Conservation (phyloP, 192 early-diverging fungal species). For the Backusella circina region DNA sequence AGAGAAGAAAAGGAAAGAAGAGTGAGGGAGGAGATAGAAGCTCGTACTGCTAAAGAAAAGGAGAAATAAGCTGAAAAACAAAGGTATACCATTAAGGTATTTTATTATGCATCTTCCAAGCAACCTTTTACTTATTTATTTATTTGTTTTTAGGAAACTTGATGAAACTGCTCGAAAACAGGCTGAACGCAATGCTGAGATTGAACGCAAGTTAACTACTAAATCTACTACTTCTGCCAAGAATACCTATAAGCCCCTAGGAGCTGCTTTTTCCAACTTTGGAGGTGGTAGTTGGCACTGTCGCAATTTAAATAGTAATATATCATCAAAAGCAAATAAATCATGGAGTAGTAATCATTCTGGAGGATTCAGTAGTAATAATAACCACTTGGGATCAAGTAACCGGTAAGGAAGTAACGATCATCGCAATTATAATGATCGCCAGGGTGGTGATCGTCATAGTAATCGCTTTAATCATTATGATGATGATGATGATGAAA, state of each 20-base stretch:
- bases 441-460: neutral
- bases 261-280: neutral
- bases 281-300: neutral
- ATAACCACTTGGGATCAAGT: neutral
- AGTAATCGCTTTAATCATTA: neutral
- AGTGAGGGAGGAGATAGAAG: conserved; percentile 43
- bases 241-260: neutral
- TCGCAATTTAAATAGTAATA: too few relatives aligned
- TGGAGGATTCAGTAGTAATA: neutral
- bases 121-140: too few relatives aligned
- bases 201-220: conserved; percentile 35
- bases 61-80: conserved; percentile 31
- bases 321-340: neutral
- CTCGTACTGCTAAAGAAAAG: conserved; percentile 40
- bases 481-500: neutral
- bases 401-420: neutral
- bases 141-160: conserved; percentile 26
- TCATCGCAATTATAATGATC: neutral
- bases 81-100: neutral
- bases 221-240: neutral
- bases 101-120: neutral
- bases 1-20: conserved; percentile 38
- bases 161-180: conserved; percentile 48
- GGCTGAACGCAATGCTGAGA: conserved; percentile 41
- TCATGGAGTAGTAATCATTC: neutral